These are phyloP conservation scores for Trichophyton simii DNA, from an alignment of 2,329 filamentous ascomycete genomes.

Conservation along the genomic window DNA sequence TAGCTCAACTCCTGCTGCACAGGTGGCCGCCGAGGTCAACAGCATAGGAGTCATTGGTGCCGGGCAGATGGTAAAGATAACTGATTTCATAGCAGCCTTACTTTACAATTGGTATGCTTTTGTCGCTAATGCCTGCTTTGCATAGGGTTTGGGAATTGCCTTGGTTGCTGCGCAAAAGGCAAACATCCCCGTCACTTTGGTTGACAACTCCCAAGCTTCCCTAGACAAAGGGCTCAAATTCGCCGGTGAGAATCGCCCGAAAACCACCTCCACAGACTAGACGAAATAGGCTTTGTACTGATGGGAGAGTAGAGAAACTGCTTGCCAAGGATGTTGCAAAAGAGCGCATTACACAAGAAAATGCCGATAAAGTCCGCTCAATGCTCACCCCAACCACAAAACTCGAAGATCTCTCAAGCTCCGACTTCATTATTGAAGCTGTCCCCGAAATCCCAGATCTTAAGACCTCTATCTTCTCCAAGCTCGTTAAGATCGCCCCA, in stretches of 20 bases:
- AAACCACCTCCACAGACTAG: not conserved
- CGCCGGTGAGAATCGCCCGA: slow-evolving; percentile 47
- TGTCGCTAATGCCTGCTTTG: slow-evolving; percentile 4
- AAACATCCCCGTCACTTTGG: slow-evolving; percentile 66
- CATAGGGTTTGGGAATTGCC: slow-evolving; percentile 83
- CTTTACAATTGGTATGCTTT: too few relatives aligned
- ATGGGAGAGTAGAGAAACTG: slow-evolving; percentile 58
- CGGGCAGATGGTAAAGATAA: slow-evolving; percentile 67
- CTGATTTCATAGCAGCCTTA: not conserved
- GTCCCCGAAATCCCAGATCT: slow-evolving; percentile 83
- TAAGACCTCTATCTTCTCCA: slow-evolving; percentile 76
- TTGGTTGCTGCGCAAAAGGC: slow-evolving; percentile 82
- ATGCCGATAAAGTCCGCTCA: slow-evolving; percentile 60
- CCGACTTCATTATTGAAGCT: slow-evolving; percentile 95
- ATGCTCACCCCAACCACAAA: slow-evolving; percentile 58
- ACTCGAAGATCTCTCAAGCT: slow-evolving; percentile 64
- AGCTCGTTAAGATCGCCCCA: slow-evolving; percentile 68
- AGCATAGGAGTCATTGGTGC: slow-evolving; percentile 83
- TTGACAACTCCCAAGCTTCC: slow-evolving; percentile 73
- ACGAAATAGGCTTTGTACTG: not conserved
- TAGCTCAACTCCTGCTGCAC: slow-evolving; percentile 51
- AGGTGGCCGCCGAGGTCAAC: slow-evolving; percentile 61
- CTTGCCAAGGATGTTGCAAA: slow-evolving; percentile 88
- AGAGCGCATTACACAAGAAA: slow-evolving; percentile 66
- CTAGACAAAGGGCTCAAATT: slow-evolving; percentile 84